A percentile compares a stretch with the other conserved stretches of the same genome.
Evolutionary conservation across 2,329 filamentous ascomycete species (phyloP).

Genomic region (Botryosphaeria dothidea): DNA sequence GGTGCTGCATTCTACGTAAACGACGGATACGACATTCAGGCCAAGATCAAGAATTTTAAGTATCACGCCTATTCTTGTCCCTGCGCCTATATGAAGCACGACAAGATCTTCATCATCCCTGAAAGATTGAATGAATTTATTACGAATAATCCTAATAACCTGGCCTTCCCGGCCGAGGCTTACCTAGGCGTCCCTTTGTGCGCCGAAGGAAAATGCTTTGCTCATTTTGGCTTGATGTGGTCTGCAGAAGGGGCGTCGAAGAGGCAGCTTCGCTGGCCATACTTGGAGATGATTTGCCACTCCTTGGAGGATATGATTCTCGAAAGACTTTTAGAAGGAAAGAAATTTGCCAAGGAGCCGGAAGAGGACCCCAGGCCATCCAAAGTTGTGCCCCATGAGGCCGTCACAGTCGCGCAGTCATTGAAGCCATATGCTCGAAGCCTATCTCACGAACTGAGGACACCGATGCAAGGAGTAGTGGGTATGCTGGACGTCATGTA

Average conservation of each 20-base stretch:
- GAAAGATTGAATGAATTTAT: slow-evolving; percentile 61
- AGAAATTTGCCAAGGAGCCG: slow-evolving; percentile 40
- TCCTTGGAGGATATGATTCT: slow-evolving; percentile 68
- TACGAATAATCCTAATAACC: slow-evolving; percentile 60
- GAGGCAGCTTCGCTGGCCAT: slow-evolving; percentile 63
- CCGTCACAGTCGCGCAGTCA: slow-evolving; percentile 62
- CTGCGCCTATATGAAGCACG: slow-evolving; percentile 69
- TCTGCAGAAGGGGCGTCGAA: slow-evolving; percentile 60
- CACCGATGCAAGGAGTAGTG: slow-evolving; percentile 74
- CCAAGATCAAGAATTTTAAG: slow-evolving; percentile 61
- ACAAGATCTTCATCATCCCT: slow-evolving; percentile 69
- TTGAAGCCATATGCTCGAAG: slow-evolving; percentile 72
- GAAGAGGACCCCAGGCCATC: slow-evolving; percentile 26
- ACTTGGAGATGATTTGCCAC: slow-evolving; percentile 67
- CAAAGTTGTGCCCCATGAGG: slow-evolving; percentile 55
- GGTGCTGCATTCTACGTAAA: slow-evolving; percentile 68
- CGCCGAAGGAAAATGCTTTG: slow-evolving; percentile 65
- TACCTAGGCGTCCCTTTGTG: slow-evolving; percentile 69
- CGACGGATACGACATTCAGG: slow-evolving; percentile 55
- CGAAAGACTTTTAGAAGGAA: slow-evolving; percentile 57
- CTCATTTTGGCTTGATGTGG: slow-evolving; percentile 74
- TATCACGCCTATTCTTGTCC: slow-evolving; percentile 67
- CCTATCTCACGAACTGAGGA: slow-evolving; percentile 70
- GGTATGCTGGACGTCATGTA: slow-evolving; percentile 79
- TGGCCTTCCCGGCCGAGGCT: slow-evolving; percentile 64